Percentiles rank a stretch among this genome's conserved stretches.
These are phyloP conservation scores for Inga oerstediana DNA, from an alignment of 306 rosid genomes.

Conservation along the genomic window DNA sequence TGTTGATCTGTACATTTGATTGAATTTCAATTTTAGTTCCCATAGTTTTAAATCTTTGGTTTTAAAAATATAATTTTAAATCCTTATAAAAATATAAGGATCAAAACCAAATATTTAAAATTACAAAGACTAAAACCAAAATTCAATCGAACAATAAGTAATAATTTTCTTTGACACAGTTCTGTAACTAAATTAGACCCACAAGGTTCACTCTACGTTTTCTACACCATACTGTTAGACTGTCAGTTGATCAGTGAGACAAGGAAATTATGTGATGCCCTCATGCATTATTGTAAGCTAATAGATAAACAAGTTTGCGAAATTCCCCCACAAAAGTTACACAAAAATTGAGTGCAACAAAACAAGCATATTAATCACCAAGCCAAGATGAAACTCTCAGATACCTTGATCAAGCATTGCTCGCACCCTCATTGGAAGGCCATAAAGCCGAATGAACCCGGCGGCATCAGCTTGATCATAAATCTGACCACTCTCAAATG, in stretches of 20 bases:
- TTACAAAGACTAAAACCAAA: too few species aligned
- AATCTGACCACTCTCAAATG: constrained; percentile 53
- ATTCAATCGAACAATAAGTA: too few species aligned
- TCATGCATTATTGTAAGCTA: background rate
- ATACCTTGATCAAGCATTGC: constrained; percentile 80
- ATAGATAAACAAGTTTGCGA: background rate
- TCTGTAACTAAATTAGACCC: background rate
- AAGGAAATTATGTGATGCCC: background rate
- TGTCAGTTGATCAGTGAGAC: background rate
- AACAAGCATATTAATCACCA: background rate
- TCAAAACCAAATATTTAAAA: too few species aligned
- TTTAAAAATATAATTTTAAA: too few species aligned
- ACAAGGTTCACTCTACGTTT: background rate
- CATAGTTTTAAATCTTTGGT: too few species aligned
- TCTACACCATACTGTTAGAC: background rate
- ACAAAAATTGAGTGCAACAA: background rate
- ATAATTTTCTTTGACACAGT: background rate
- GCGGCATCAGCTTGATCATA: constrained; percentile 97
- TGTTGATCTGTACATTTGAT: too few species aligned
- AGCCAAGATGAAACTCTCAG: constrained; percentile 20
- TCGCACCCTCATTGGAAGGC: constrained; percentile 88
- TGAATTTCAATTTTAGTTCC: too few species aligned
- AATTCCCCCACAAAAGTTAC: background rate
- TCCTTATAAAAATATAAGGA: too few species aligned
- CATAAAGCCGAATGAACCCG: constrained; percentile 89